A percentile compares a stretch with the other conserved stretches of the same genome.
Conservation (phyloP, 495 filamentous ascomycete species). For the Neurospora sp. region DNA sequence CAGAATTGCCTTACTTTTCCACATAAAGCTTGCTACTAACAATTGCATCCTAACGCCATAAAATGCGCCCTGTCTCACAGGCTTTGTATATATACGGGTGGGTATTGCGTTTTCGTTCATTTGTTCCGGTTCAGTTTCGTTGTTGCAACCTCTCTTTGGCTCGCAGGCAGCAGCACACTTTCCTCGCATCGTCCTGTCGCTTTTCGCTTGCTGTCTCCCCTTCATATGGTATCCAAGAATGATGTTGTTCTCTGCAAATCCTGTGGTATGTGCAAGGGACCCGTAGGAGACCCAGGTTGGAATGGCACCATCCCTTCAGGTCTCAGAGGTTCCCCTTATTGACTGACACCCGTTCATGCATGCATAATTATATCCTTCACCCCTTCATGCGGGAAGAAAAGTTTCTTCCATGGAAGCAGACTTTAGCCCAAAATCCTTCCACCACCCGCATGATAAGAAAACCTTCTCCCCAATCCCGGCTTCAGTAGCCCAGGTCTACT, state of each 20-base stretch:
- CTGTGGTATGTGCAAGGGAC: background rate
- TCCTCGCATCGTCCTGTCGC: background rate
- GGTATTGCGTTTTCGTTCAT: background rate
- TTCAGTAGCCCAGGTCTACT: background rate
- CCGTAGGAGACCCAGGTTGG: background rate
- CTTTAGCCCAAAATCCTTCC: background rate
- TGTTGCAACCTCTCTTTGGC: background rate
- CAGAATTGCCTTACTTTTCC: no score
- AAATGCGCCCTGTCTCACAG: background rate
- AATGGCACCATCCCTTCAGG: background rate
- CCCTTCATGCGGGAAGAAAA: background rate
- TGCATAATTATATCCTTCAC: no score
- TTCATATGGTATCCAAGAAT: background rate
- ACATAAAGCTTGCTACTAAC: no score
- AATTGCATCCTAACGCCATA: background rate
- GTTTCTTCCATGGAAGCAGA: background rate
- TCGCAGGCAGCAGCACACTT: background rate
- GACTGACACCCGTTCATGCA: background rate
- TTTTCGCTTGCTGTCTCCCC: background rate
- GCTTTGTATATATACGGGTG: background rate
- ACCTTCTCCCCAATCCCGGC: background rate
- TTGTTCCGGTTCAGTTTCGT: background rate
- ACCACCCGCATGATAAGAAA: background rate
- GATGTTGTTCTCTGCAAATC: background rate
- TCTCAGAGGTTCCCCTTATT: background rate